phyloP scores from a whole-genome alignment of 495 filamentous ascomycete genomes.

The Annulohypoxylon moriforme region DNA sequence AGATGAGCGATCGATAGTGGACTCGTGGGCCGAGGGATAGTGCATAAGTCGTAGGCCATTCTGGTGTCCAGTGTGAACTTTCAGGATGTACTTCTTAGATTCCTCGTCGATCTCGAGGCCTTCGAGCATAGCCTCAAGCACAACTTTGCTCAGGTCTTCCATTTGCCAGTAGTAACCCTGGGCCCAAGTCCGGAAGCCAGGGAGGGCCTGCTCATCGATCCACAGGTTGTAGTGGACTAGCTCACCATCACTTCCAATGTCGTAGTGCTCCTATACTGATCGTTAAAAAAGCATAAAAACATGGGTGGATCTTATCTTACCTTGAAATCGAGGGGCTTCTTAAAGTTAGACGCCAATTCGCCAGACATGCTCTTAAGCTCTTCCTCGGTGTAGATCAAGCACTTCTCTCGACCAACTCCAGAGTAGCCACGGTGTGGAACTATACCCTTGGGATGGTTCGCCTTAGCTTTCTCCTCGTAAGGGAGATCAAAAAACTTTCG shows the following conservation, averaged over 20 bases:
- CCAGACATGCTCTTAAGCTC: constrained; percentile 46
- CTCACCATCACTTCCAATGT: constrained; percentile 71
- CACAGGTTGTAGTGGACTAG: constrained; percentile 70
- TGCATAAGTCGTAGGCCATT: neutral
- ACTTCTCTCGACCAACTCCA: constrained; percentile 40
- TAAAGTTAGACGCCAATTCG: constrained; percentile 39
- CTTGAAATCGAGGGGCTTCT: constrained; percentile 52
- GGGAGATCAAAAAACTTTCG: constrained; percentile 51
- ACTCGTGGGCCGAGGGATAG: neutral
- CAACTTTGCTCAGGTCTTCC: constrained; percentile 53
- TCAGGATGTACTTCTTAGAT: neutral
- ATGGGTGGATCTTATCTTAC: neutral
- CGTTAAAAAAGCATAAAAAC: neutral
- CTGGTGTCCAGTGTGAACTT: neutral
- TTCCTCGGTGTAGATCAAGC: constrained; percentile 31
- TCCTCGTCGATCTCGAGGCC: neutral
- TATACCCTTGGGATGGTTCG: constrained; percentile 43
- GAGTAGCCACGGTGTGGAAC: constrained; percentile 49
- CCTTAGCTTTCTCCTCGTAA: constrained; percentile 44
- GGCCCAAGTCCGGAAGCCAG: constrained; percentile 68
- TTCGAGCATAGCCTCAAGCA: constrained; percentile 56
- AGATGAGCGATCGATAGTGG: neutral
- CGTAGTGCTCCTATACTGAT: constrained; percentile 67
- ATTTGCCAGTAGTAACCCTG: constrained; percentile 65
- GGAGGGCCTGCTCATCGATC: constrained; percentile 67